A percentile compares a stretch with the other conserved stretches of the same genome.
These are phyloP conservation scores for Hypoxylon rubiginosum DNA, from an alignment of 2,329 filamentous ascomycete species.

Conservation along the genomic window DNA sequence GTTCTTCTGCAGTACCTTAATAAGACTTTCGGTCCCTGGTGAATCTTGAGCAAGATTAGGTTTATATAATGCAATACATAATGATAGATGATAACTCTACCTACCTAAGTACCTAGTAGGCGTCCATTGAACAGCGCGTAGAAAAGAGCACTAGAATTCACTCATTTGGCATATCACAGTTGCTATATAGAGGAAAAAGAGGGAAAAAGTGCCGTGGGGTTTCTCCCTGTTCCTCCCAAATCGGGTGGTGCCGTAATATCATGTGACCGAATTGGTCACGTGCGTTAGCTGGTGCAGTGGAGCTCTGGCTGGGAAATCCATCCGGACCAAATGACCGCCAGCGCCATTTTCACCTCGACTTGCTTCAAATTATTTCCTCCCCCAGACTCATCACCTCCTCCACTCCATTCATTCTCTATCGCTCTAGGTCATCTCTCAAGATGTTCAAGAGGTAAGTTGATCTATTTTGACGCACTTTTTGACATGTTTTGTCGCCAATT, in stretches of 20 bases:
- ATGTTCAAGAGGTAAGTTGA: conserved; percentile 85
- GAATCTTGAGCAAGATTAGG: neutral
- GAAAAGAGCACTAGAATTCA: too few relatives aligned
- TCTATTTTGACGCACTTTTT: conserved; percentile 49
- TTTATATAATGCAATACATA: neutral
- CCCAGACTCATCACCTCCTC: conserved; percentile 61
- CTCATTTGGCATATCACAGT: too few relatives aligned
- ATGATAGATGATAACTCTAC: neutral
- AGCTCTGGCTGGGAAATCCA: conserved; percentile 32
- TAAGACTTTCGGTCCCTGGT: neutral
- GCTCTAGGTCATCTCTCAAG: conserved; percentile 78
- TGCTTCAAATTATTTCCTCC: conserved; percentile 49
- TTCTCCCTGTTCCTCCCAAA: neutral
- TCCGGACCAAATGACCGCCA: conserved; percentile 39
- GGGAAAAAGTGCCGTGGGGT: neutral
- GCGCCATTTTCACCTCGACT: conserved; percentile 43
- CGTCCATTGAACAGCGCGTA: too few relatives aligned
- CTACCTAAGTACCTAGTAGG: too few relatives aligned
- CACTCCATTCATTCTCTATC: conserved; percentile 72
- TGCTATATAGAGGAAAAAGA: too few relatives aligned
- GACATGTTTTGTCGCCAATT: conserved; percentile 57
- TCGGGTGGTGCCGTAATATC: conserved; percentile 40
- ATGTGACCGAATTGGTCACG: conserved; percentile 38
- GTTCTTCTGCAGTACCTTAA: neutral
- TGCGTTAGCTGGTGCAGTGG: conserved; percentile 27